Conservation (phyloP, 2,329 filamentous ascomycete genomes). For the Stenocarpella maydis region DNA sequence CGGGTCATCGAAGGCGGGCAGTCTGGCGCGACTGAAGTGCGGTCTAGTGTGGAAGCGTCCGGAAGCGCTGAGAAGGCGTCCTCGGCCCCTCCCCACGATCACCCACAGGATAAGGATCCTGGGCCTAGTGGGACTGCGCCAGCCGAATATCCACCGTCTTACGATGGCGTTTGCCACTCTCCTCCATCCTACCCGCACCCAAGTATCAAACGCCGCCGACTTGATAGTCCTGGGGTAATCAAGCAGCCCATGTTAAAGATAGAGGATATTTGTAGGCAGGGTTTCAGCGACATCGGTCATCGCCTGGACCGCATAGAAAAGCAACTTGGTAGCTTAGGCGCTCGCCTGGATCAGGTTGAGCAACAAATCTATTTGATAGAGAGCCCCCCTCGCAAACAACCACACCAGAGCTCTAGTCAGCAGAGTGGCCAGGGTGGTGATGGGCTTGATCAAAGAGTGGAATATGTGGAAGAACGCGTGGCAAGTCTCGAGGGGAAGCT, state of each 20-base stretch:
- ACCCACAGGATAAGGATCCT: neutral
- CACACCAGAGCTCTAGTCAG: neutral
- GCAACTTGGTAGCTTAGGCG: conserved; percentile 9
- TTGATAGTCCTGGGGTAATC: neutral
- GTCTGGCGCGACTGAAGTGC: no score
- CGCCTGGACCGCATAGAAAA: conserved; percentile 33
- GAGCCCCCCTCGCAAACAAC: neutral
- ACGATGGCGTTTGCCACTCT: conserved; percentile 19
- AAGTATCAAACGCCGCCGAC: conserved; percentile 28
- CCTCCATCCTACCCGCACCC: conserved; percentile 20
- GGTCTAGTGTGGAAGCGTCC: neutral
- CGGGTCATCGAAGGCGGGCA: conserved; percentile 2
- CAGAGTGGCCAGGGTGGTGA: neutral
- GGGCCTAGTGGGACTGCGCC: neutral
- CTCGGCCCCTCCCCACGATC: neutral
- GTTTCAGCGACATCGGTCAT: conserved; percentile 31
- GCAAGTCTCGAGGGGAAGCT: conserved; percentile 24
- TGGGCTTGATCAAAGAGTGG: conserved; percentile 25
- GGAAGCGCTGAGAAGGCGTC: neutral
- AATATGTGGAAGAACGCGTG: conserved; percentile 26
- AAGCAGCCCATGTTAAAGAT: conserved; percentile 6
- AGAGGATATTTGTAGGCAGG: conserved; percentile 33
- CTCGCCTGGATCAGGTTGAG: conserved; percentile 28
- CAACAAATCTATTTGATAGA: conserved; percentile 1
- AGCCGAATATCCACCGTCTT: conserved; percentile 26